Base-by-base conservation (phyloP, 169 alveolate species). In the Neospora caninum region DNA sequence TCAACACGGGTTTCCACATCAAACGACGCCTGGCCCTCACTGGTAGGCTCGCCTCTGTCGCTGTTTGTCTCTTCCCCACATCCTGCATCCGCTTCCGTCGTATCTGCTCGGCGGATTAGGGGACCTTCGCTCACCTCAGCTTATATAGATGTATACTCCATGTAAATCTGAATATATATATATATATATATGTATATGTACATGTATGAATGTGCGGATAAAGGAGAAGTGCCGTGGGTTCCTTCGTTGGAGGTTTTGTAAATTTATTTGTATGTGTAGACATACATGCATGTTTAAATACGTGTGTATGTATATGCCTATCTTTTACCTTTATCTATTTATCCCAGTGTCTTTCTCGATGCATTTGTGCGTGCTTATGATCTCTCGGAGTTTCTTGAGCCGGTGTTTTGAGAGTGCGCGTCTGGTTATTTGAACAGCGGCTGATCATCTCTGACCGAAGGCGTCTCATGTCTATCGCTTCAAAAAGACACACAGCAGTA, bases 11-110 rank as follows among this genome's bases (percentile, higher is more conserved):
- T 94, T 93, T 98, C 58, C 93, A 97, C 54, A 96, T 98, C 64
- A 97, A 96, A 64, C 98, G 98, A 93, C 96, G 99, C 91, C 94
- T 98, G 1, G 96, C 98, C 43, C 96, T 98, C 45, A 98, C 99
- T 29, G 99, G 99, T 34, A 97, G 42, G 84, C n/a, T n/a, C 43
- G 84, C 43, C 84, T 73, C 20, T 18, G 43, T n/a, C 49, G 2
- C 42, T n/a, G 13, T 31, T 31, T 73, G 31, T 6, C 70, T 58
- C 70, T 58, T 16, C 25, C 70, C 31, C 70, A 58, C 70, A 58
- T 18, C 31, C 41, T 29, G 31, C 36, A 69, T 69, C 34, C 80
- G 58, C 13, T 49, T 49, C 58, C 13, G 13, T 13, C 13, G 58
- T 13, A 49, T 4, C 58, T 49, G 58, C 13, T 49, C 58, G 4